These are phyloP conservation scores for Nothomitra cinnamomea DNA, from an alignment of 2,329 filamentous ascomycete species.

Conservation along the genomic window DNA sequence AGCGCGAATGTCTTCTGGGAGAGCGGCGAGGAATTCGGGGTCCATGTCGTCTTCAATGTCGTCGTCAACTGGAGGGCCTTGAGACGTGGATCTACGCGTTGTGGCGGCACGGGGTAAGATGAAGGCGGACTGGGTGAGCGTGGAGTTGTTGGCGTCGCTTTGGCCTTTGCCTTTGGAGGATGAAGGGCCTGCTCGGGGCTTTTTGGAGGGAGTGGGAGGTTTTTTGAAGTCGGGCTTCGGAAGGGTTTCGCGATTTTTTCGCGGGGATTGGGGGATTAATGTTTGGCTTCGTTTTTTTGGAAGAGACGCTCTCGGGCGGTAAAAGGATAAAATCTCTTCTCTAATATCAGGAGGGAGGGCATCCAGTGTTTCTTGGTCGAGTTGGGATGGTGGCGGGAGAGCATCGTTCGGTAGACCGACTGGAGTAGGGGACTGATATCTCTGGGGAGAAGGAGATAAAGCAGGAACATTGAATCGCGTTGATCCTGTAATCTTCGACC, in stretches of 20 bases:
- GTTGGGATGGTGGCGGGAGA: slow-evolving; percentile 50
- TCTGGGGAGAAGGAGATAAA: slow-evolving; percentile 6
- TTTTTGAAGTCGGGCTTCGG: slow-evolving; percentile 39
- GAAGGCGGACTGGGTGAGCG: slow-evolving; percentile 59
- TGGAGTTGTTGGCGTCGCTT: slow-evolving; percentile 33
- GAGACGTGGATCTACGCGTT: slow-evolving; percentile 12
- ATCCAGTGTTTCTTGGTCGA: slow-evolving; percentile 71
- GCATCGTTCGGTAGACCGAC: slow-evolving; percentile 18
- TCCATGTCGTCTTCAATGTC: slow-evolving; percentile 36
- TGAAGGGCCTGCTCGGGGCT: slow-evolving; percentile 26
- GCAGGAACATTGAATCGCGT: slow-evolving; percentile 28
- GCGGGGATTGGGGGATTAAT: slow-evolving; percentile 21
- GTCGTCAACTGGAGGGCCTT: slow-evolving; percentile 14
- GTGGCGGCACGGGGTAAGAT: slow-evolving; percentile 22
- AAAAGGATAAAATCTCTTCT: slow-evolving; percentile 62
- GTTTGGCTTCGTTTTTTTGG: slow-evolving; percentile 16
- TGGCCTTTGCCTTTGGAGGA: slow-evolving; percentile 33
- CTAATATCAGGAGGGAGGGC: slow-evolving; percentile 76
- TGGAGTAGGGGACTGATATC: slow-evolving; percentile 7
- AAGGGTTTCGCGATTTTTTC: slow-evolving; percentile 22
- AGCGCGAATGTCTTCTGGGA: slow-evolving; percentile 62
- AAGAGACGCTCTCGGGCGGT: slow-evolving; percentile 25
- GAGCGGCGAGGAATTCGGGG: slow-evolving; percentile 58
- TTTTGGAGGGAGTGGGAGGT: slow-evolving; percentile 49
- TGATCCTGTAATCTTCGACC: slow-evolving; percentile 47